Evolutionary conservation across 164 flowering plant species (phyloP).

Genomic region (Euptelea pleiosperma): DNA sequence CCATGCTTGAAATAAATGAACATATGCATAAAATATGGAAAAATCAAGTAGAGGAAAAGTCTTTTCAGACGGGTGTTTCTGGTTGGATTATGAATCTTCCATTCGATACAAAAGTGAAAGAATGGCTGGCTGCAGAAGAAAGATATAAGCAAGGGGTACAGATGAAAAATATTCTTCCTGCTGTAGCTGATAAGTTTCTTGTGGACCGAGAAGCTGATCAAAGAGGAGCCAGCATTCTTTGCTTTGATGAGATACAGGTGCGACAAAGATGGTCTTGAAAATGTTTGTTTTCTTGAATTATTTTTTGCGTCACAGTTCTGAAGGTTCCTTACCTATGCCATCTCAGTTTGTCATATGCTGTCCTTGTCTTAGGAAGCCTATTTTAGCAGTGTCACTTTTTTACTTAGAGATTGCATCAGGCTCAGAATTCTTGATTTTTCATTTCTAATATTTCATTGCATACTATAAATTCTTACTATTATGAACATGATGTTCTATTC

Average conservation of each 20-base stretch:
- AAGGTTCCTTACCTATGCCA: too few species aligned
- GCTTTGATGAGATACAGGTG: conserved; percentile 99
- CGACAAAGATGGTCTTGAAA: neutral
- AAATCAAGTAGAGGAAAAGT: conserved; percentile 59
- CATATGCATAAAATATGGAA: conserved; percentile 93
- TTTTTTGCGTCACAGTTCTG: too few species aligned
- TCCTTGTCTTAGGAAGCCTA: too few species aligned
- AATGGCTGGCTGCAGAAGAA: conserved; percentile 93
- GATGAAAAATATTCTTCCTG: conserved; percentile 90
- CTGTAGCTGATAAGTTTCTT: conserved; percentile 92
- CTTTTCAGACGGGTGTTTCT: conserved; percentile 59
- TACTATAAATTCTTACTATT: too few species aligned
- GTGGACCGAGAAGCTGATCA: conserved; percentile 47
- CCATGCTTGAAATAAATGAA: conserved; percentile 89
- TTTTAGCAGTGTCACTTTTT: too few species aligned
- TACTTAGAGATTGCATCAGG: too few species aligned
- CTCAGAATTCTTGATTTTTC: too few species aligned
- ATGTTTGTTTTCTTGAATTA: too few species aligned
- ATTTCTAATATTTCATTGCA: too few species aligned
- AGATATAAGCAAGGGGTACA: conserved; percentile 70
- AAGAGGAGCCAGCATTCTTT: conserved; percentile 84
- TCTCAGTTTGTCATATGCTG: too few species aligned
- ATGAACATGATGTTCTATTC: too few species aligned
- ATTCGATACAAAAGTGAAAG: conserved; percentile 78
- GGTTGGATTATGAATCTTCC: conserved; percentile 88